Evolutionary conservation across 331 rosid genomes (phyloP), one percentile per base, ranked within the genome.

Genomic region (Ulmus americana): DNA sequence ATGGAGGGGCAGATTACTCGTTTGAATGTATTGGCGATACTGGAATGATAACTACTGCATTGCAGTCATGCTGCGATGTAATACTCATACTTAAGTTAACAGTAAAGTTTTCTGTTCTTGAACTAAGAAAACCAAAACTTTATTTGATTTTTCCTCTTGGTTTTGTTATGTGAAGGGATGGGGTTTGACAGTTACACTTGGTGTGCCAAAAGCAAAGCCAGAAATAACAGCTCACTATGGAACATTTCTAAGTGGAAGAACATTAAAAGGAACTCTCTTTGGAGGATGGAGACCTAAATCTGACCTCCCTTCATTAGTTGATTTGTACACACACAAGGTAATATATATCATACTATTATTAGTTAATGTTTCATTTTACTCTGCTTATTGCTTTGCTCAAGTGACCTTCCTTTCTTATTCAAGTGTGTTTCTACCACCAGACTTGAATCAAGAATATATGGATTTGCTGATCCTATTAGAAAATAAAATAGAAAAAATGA

Each of bases 241-340:
- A 55, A 62, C 73, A 13, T 59, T 92, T 56, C 81, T 92, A 40
- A 71, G 72, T 46, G 95, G 97, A 77, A 89, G 95, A 81, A 89
- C 97, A 58, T 81, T 92, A 74, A 89, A 84, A 78, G 98, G 98
- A 44, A 64, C 97, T 60, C 76, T 89, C 52, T 87, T 83, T 79
- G 98, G 98, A 65, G 98, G 98, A 72, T 92, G 97, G 98, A 92
- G 76, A 74, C 98, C 98, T 40, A 92, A 92, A 82, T 82, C 98
- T 52, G 90, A 89, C 76, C 84, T 92, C 13, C 98, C 98, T 69
- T 85, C 88, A 40, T 72, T 92, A 57, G 88, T 92, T 20, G 97
- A 89, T 67, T 89, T 87, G 85, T 92, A 89, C 74, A 64, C 67
- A 18, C 85, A 81, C 46, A 92, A 92, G 97, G 98, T 89, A 77